Percentiles rank a stretch among this genome's conserved stretches.
Conservation (phyloP, 805 yeast genomes). For the Candida hungchunana region DNA sequence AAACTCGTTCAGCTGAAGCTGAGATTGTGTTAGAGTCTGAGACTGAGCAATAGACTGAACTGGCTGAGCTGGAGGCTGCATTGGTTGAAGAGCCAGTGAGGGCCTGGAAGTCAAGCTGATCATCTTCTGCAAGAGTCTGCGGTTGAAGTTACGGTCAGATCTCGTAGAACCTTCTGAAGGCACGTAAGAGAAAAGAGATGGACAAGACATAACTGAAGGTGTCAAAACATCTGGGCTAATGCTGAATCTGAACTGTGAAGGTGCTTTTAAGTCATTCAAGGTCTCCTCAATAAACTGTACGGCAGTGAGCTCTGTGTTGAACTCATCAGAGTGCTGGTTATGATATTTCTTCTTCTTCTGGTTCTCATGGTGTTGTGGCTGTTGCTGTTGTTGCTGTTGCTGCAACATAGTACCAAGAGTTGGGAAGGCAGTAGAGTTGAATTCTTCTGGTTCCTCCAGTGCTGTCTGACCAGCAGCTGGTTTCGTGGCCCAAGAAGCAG, state of each 20-base stretch:
- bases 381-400: constrained; percentile 30
- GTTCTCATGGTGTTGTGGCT: constrained; percentile 21
- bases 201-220: neutral
- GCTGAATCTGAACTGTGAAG: constrained; percentile 14
- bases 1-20: constrained; percentile 21
- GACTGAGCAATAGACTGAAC: constrained; percentile 14
- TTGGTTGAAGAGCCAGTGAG: constrained; percentile 8
- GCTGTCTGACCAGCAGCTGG: constrained; percentile 6
- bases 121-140: constrained; percentile 33
- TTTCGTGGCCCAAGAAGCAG: constrained; percentile 60
- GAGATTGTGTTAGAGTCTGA: constrained; percentile 13
- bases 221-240: constrained; percentile 5
- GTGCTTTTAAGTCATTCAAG: constrained; percentile 33
- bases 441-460: constrained; percentile 11
- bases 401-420: constrained; percentile 45
- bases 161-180: neutral
- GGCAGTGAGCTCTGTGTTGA: constrained; percentile 41
- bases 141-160: constrained; percentile 26
- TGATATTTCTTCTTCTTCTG: constrained; percentile 25
- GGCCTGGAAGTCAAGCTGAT: constrained; percentile 29
- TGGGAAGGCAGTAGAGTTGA: constrained; percentile 54
- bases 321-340: constrained; percentile 22
- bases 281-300: constrained; percentile 45
- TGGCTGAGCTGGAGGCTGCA: constrained; percentile 4
- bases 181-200: constrained; percentile 10